These are phyloP conservation scores for Ananas comosus DNA, from an alignment of 176 grass and related monocot genomes.

Conservation along the genomic window DNA sequence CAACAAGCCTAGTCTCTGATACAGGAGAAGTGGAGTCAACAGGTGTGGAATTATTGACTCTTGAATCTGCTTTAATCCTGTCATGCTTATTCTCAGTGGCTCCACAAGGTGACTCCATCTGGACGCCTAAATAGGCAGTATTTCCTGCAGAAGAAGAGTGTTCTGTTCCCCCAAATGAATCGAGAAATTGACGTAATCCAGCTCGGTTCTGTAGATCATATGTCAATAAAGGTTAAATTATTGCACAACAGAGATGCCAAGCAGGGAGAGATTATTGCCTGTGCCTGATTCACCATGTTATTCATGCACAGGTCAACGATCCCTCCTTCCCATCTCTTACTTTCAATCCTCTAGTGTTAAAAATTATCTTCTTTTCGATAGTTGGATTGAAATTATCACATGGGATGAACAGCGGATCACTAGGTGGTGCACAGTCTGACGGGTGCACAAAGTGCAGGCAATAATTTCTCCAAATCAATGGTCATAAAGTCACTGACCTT, in stretches of 20 bases:
- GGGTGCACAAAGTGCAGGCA: no score
- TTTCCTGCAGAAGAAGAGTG: conserved; percentile 34
- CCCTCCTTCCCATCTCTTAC: no score
- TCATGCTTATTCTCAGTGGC: conserved; percentile 41
- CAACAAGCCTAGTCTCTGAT: conserved; percentile 56
- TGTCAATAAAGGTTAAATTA: neutral
- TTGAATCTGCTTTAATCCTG: conserved; percentile 39
- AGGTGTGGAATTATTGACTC: conserved; percentile 27
- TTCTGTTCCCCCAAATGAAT: conserved; percentile 70
- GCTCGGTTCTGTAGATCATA: conserved; percentile 50
- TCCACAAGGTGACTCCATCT: conserved; percentile 32
- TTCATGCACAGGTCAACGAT: no score
- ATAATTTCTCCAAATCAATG: neutral
- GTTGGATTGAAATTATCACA: no score
- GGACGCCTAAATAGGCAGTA: conserved; percentile 16
- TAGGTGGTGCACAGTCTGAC: no score
- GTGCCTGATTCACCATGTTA: no score
- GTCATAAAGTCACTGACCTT: conserved; percentile 30
- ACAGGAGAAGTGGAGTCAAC: conserved; percentile 41
- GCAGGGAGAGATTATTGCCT: neutral
- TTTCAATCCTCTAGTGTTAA: no score
- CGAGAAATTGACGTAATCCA: conserved; percentile 68
- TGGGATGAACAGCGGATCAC: no score
- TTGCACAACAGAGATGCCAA: neutral
- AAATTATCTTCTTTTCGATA: no score